phyloP scores from a whole-genome alignment of 768 basidiomycete genomes.

The Russula ochroleuca region DNA sequence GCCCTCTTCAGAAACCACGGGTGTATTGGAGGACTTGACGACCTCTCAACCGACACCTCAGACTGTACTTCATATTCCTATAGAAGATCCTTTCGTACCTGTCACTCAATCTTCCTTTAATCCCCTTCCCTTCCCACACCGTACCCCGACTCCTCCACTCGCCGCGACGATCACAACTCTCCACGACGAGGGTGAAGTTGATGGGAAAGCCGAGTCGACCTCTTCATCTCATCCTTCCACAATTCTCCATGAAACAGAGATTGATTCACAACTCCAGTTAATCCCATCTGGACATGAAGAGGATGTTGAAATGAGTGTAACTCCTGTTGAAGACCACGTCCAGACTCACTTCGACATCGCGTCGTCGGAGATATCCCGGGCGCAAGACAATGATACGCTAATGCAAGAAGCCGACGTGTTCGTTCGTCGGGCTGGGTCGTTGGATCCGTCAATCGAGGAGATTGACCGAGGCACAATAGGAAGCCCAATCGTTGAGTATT shows the following conservation, averaged over 20 bases:
- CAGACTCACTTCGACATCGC: not conserved
- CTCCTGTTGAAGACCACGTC: constrained; percentile 2
- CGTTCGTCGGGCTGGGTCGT: constrained; percentile 10
- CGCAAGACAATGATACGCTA: not conserved
- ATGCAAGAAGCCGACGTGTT: constrained; percentile 4
- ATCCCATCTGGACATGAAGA: not conserved
- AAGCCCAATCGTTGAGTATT: not conserved
- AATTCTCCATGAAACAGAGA: not conserved
- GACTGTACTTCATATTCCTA: not conserved
- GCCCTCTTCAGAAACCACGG: not conserved
- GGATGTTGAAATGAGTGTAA: not conserved
- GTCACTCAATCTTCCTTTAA: constrained; percentile 4
- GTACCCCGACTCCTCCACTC: constrained; percentile 24
- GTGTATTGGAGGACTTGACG: not conserved
- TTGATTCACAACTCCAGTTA: not conserved
- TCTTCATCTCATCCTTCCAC: constrained; percentile 1
- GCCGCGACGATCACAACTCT: constrained; percentile 19
- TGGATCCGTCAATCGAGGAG: constrained; percentile 5
- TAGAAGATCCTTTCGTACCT: constrained; percentile 1
- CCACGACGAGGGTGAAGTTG: constrained; percentile 10
- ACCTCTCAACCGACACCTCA: constrained; percentile 1
- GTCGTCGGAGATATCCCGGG: not conserved
- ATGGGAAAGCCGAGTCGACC: not conserved
- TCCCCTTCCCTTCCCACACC: constrained; percentile 14
- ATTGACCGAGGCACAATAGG: not conserved